These are phyloP conservation scores for Boletellus sp. DNA, from an alignment of 768 basidiomycete species.

Conservation along the genomic window DNA sequence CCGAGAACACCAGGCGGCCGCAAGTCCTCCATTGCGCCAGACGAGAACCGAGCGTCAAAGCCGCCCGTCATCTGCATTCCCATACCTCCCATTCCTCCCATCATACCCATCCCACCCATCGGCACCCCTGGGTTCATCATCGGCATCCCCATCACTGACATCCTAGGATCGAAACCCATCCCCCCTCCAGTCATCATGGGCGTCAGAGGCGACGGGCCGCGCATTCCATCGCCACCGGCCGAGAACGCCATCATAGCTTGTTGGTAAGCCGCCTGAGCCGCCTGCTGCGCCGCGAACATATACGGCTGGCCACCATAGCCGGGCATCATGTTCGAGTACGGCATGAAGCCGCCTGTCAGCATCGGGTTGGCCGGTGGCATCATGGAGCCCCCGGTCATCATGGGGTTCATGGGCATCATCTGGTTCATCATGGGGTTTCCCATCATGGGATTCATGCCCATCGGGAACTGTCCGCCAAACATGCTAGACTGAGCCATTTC, in stretches of 20 bases:
- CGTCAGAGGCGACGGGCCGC: constrained; percentile 37
- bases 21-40: constrained; percentile 29
- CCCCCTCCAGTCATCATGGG: constrained; percentile 57
- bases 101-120: constrained; percentile 40
- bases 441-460: constrained; percentile 69
- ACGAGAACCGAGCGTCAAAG: constrained; percentile 59
- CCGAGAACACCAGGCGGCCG: constrained; percentile 28
- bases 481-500: constrained; percentile 86
- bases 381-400: constrained; percentile 56
- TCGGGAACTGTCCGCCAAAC: constrained; percentile 49
- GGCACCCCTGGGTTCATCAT: constrained; percentile 51
- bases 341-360: constrained; percentile 52
- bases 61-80: constrained; percentile 63
- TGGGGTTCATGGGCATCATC: constrained; percentile 51
- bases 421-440: constrained; percentile 53
- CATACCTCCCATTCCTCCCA: constrained; percentile 39
- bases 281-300: constrained; percentile 83
- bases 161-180: constrained; percentile 66
- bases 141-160: constrained; percentile 79
- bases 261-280: constrained; percentile 79
- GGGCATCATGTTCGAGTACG: constrained; percentile 39
- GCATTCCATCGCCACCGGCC: constrained; percentile 58
- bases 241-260: constrained; percentile 86
- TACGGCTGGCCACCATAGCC: constrained; percentile 62
- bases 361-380: constrained; percentile 46